Conservation (phyloP, 2,329 filamentous ascomycete genomes). For the Ascosphaera apis region DNA sequence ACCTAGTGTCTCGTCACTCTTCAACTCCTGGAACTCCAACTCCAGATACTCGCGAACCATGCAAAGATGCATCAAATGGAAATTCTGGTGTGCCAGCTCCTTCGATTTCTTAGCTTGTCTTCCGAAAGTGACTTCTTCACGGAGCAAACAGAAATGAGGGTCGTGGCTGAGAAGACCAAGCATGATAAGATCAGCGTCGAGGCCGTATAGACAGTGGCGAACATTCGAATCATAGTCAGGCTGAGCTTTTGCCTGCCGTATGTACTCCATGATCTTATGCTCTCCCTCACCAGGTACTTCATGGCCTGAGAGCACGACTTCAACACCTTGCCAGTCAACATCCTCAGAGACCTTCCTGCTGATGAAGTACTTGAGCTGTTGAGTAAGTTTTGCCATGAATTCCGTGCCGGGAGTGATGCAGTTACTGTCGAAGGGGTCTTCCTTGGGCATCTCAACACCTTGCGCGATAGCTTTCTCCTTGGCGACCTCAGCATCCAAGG, state of each 20-base stretch:
- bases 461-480: constrained; percentile 79
- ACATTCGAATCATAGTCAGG: constrained; percentile 80
- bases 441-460: constrained; percentile 80
- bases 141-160: constrained; percentile 87
- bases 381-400: constrained; percentile 92
- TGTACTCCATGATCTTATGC: constrained; percentile 99
- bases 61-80: constrained; percentile 90
- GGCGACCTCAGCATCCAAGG: constrained; percentile 69
- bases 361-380: constrained; percentile 92
- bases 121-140: constrained; percentile 95
- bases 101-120: constrained; percentile 71
- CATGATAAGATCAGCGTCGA: constrained; percentile 98
- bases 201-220: constrained; percentile 86
- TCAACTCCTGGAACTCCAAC: constrained; percentile 84
- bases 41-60: constrained; percentile 95
- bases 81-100: constrained; percentile 96
- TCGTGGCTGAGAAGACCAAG: constrained; percentile 90
- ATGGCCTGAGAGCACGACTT: constrained; percentile 88
- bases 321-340: constrained; percentile 88
- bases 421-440: constrained; percentile 94
- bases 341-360: constrained; percentile 98
- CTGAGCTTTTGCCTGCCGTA: constrained; percentile 89
- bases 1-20: constrained; percentile 44
- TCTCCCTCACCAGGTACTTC: constrained; percentile 96
- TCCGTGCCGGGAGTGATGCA: constrained; percentile 92